These are phyloP conservation scores for Jacaranda copaia DNA, from an alignment of 257 asterid genomes.

Conservation along the genomic window DNA sequence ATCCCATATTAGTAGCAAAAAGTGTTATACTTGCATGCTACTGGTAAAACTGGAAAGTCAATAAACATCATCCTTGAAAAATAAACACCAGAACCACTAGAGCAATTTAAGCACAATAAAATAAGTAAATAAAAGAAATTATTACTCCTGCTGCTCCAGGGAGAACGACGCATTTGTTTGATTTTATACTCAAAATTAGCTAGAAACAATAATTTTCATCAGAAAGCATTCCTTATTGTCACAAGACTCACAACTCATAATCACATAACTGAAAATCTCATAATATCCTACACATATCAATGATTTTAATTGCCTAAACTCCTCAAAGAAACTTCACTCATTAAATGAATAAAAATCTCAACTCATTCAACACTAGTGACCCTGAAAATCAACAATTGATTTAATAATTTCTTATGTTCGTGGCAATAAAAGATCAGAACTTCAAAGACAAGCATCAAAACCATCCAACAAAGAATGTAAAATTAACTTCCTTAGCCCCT, in stretches of 20 bases:
- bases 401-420: not conserved
- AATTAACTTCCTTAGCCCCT: not conserved
- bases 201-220: too few species aligned
- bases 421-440: slow-evolving; percentile 21
- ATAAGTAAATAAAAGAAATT: not conserved
- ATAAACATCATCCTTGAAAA: too few species aligned
- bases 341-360: not conserved
- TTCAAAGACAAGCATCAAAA: slow-evolving; percentile 24
- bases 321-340: slow-evolving; percentile 1
- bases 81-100: not conserved
- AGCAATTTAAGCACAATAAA: not conserved
- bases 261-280: too few species aligned
- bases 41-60: too few species aligned
- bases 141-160: too few species aligned
- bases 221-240: too few species aligned
- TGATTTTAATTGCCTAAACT: not conserved
- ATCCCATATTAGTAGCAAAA: too few species aligned
- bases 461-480: not conserved
- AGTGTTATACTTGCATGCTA: too few species aligned
- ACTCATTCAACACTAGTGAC: not conserved
- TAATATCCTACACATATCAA: too few species aligned
- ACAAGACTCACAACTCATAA: too few species aligned
- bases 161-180: too few species aligned
- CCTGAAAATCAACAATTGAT: not conserved
- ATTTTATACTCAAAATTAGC: too few species aligned